Conservation (phyloP, 768 basidiomycete species). For the Hygrocybe coccinea region DNA sequence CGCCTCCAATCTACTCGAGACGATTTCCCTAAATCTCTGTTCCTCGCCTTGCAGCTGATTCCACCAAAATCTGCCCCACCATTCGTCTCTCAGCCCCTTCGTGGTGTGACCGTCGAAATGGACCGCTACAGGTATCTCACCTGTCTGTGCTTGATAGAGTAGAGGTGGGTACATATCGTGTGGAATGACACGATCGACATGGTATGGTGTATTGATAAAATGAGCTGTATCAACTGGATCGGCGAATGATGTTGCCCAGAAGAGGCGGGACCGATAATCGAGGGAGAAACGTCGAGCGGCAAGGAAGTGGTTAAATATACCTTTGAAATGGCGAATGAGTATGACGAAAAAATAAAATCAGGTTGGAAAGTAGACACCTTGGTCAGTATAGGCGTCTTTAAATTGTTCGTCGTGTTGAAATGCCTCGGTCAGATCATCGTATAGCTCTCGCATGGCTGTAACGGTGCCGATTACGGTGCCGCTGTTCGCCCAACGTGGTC, state of each 20-base stretch:
- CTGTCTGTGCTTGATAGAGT: conserved; percentile 6
- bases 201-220: conserved; percentile 10
- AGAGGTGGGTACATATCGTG: conserved; percentile 10
- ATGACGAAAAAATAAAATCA: too few species aligned
- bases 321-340: not conserved
- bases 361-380: conserved; percentile 3
- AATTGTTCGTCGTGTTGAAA: not conserved
- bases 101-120: conserved; percentile 10
- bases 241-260: conserved; percentile 8
- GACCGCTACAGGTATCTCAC: conserved; percentile 9
- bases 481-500: conserved; percentile 13
- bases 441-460: conserved; percentile 8
- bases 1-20: not conserved
- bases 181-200: conserved; percentile 9
- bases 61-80: conserved; percentile 15
- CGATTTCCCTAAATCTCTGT: not conserved
- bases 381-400: conserved; percentile 1
- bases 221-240: conserved; percentile 1
- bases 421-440: conserved; percentile 3
- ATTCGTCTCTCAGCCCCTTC: conserved; percentile 9
- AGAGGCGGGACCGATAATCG: conserved; percentile 13
- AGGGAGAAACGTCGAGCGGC: conserved; percentile 5
- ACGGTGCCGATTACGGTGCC: conserved; percentile 10
- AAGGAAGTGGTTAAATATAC: conserved; percentile 14
- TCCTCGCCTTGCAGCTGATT: not conserved